Evolutionary conservation across 2,329 filamentous ascomycete genomes (phyloP), one percentile per base, ranked within the genome.

Genomic region (Dryadomyces sulphureus): DNA sequence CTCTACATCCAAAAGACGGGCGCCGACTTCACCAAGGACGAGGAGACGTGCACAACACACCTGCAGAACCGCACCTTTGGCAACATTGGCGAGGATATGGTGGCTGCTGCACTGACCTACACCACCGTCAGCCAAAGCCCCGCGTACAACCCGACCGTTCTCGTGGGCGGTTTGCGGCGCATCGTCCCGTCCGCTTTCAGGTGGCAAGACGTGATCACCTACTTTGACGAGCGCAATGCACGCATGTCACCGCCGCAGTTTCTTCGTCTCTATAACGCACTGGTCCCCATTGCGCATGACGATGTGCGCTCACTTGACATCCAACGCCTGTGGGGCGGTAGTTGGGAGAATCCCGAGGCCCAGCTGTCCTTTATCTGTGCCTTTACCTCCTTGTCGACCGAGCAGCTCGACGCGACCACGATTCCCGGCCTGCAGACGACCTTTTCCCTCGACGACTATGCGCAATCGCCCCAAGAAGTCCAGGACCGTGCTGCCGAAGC

Each of bases 311-410:
- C 68, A 22, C 79, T 96, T 54, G 86, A 95, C 58, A 82, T 98
- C 39, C 88, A 95, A 60, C 74, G 73, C 35, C 68, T 98, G 20
- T 96, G 92, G 89, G 89, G 89, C 48, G 89, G 89, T 56, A 69
- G 77, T 50, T 98, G 93, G 90, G 78, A 81, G 51, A 77, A 93
- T 54, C 76, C 83, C 14, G 80, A 94, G 51, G 86, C 92, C 0
- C 90, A 96, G 53, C 68, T 98, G 32, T 93, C 89, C n/a, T 95
- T 96, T 59, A 77, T 96, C 45, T 82, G 83, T 52, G 88, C 88
- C 17, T 95, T 90, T 59, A 72, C 90, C 20, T 84, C 84, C 4
- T 73, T 89, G 47, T 76, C 75, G 12, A 73, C 81, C 0, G 76
- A 85, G 24, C 77, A 89, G 55, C 72, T 94, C 22, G 88, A 96